Conservation (phyloP, 495 filamentous ascomycete genomes). For the Aspergillus steynii region DNA sequence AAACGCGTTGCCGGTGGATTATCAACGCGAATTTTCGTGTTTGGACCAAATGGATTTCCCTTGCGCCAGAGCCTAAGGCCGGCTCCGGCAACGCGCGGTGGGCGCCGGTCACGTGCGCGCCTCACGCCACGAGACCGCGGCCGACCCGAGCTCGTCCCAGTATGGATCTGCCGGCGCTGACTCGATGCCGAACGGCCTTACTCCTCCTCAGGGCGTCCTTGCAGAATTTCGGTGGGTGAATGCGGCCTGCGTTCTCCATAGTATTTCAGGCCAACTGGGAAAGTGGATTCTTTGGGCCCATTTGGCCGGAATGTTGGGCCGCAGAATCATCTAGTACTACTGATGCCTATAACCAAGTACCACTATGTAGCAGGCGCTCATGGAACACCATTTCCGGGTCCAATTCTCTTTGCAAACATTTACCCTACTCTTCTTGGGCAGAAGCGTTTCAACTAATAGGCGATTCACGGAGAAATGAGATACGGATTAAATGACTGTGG, state of each 20-base stretch:
- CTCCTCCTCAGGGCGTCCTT: conserved; percentile 2
- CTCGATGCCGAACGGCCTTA: not conserved
- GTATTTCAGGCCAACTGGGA: not conserved
- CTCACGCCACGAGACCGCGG: conserved; percentile 2
- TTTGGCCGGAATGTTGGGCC: not conserved
- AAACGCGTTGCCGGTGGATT: conserved; percentile 37
- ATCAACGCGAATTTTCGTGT: conserved; percentile 45
- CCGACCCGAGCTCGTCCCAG: not conserved
- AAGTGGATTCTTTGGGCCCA: not conserved
- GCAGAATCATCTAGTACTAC: not conserved
- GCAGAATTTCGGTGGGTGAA: not conserved
- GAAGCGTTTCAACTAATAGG: not conserved
- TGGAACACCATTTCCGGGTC: not conserved
- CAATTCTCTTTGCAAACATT: not conserved
- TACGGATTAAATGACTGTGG: not conserved
- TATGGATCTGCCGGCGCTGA: not conserved
- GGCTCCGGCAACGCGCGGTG: conserved; percentile 6
- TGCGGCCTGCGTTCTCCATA: not conserved
- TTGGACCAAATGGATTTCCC: conserved; percentile 34
- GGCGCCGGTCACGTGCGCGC: conserved; percentile 6
- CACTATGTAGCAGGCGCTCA: not conserved
- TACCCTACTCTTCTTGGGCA: not conserved
- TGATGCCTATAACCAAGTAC: not conserved
- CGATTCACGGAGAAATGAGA: not conserved
- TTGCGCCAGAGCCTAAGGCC: conserved; percentile 10